Evolutionary conservation across 1,284 basidiomycete genomes (phyloP).

Genomic region (Marasmius sp.): DNA sequence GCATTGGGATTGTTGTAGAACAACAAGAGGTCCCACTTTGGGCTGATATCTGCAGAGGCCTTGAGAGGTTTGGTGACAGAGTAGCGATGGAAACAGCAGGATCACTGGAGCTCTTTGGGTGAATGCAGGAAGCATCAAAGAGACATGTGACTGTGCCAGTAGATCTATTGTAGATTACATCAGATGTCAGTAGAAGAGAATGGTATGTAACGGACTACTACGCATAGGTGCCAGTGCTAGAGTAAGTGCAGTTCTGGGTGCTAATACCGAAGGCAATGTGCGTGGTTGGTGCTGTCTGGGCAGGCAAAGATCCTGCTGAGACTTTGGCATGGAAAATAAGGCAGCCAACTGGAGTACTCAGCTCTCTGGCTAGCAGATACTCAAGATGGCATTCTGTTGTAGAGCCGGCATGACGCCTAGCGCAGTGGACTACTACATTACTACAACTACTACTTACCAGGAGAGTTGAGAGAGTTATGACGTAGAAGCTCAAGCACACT

Average conservation of each 20-base stretch:
- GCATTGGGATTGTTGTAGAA: background rate
- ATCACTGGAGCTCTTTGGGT: background rate
- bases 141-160: constrained; percentile 1
- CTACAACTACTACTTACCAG: too few relatives aligned
- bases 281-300: background rate
- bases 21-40: constrained; percentile 2
- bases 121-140: background rate
- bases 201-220: background rate
- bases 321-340: background rate
- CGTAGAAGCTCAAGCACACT: too few relatives aligned
- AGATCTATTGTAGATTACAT: background rate
- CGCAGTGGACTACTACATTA: too few relatives aligned
- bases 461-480: too few relatives aligned
- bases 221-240: constrained; percentile 3
- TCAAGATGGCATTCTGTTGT: too few relatives aligned
- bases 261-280: constrained; percentile 1
- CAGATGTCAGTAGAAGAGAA: too few relatives aligned
- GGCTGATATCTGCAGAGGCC: background rate
- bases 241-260: constrained; percentile 7
- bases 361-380: too few relatives aligned
- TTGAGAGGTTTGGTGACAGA: constrained; percentile 5
- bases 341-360: too few relatives aligned
- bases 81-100: constrained; percentile 3
- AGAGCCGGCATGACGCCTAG: too few relatives aligned
- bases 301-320: too few relatives aligned